Conservation (phyloP, 257 asterid genomes). For the Oldenlandia corymbosa region DNA sequence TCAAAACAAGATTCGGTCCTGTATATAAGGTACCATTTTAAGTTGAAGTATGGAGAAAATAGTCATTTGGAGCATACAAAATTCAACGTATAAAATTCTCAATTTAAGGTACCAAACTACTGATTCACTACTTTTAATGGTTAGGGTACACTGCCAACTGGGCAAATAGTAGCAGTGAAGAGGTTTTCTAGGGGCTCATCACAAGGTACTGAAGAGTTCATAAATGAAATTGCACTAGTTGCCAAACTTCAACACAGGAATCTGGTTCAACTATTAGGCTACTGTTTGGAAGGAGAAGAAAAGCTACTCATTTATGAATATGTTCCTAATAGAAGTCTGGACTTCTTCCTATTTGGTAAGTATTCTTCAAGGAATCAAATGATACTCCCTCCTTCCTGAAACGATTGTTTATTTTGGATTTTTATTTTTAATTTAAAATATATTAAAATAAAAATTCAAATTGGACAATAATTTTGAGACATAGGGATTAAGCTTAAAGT, state of each 20-base stretch:
- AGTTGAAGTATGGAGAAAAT: conserved; percentile 14
- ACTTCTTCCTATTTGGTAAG: conserved; percentile 25
- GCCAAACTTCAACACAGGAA: conserved; percentile 29
- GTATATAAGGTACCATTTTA: conserved; percentile 21
- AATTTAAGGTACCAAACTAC: too few species aligned
- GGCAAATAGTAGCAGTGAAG: conserved; percentile 24
- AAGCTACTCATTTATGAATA: conserved; percentile 28
- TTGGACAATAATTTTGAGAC: too few species aligned
- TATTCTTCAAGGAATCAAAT: background rate
- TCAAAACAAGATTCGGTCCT: conserved; percentile 12
- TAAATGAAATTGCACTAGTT: conserved; percentile 19
- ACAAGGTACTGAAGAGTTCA: conserved; percentile 28
- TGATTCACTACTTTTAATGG: too few species aligned
- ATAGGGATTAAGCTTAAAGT: too few species aligned
- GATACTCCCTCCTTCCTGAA: too few species aligned
- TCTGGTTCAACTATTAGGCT: conserved; percentile 27
- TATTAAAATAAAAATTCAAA: too few species aligned
- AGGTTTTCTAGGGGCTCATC: conserved; percentile 16
- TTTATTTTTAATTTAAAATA: too few species aligned
- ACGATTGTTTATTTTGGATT: too few species aligned
- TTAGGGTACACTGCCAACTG: conserved; percentile 16
- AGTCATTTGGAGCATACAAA: too few species aligned
- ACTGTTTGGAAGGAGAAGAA: conserved; percentile 21
- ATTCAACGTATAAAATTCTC: too few species aligned
- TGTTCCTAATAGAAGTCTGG: conserved; percentile 25